Base-by-base conservation (phyloP, 2,329 filamentous ascomycete genomes). In the Alternaria novae-zelandiae region DNA sequence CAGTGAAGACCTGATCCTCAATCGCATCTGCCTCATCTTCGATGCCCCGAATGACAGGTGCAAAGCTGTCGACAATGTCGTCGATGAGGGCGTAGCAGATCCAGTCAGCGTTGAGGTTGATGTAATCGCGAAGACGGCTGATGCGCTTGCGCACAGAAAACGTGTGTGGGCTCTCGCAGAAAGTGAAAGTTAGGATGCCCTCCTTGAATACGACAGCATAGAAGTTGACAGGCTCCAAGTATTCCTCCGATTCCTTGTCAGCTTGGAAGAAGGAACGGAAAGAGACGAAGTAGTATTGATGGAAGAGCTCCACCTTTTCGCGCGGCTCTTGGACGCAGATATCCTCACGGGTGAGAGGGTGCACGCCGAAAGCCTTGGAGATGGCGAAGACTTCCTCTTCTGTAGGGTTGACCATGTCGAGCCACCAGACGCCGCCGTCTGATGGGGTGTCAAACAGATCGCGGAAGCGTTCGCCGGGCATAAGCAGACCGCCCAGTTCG, bases 81-180 rank as follows among this genome's bases (percentile, higher is more conserved):
- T 99, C 96, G 78, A 99, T 98, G 76, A 99, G 86, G 46, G 96
- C 96, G 78, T 99, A 99, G 84, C 96, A 99, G 72, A 98, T 96
- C 95, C 96, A 99, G 81, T 99, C 96, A 71, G 94, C 94, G 77
- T 93, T 97, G 43, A 99, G 86, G 65, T 94, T 90, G 73, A 98
- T 92, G 76, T 97, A 98, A 76, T 99, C 96, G 76, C 97, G 95
- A 59, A 99, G 86, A 71, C 93, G 91, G 23, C 93, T 90, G 74
- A 99, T 98, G 80, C 96, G 90, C 84, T 92, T 94, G 69, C 95
- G 90, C 25, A 99, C 96, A 69, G 96, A 93, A 46, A 90, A 87
- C 12, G 94, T 93, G 79, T 99, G 96, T 3, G 90, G 89, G 75
- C 96, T 97, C 13, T 91, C 91, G 51, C 89, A 89, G 79, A 97